Percentiles rank a stretch among this genome's conserved stretches.
Evolutionary conservation across 768 basidiomycete species (phyloP).

Genomic region (Mycena metata): DNA sequence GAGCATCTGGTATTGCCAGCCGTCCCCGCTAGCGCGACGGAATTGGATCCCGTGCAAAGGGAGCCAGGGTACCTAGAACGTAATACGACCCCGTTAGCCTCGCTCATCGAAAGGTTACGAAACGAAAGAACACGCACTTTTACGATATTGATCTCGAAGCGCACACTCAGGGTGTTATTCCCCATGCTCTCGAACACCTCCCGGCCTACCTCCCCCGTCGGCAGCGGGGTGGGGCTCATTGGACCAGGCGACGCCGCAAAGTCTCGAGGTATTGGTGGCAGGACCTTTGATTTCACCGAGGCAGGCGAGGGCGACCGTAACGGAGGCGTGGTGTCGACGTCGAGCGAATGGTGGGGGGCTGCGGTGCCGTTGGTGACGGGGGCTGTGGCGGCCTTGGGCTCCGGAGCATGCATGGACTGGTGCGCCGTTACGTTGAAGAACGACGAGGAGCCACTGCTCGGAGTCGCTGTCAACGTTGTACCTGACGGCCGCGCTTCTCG

Average conservation of each 20-base stretch:
- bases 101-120: constrained; percentile 45
- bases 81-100: constrained; percentile 8
- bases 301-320: constrained; percentile 46
- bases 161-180: constrained; percentile 85
- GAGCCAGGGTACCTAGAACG: constrained; percentile 85
- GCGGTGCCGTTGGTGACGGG: constrained; percentile 24
- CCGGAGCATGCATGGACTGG: constrained; percentile 55
- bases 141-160: constrained; percentile 97
- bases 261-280: constrained; percentile 85
- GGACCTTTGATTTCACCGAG: constrained; percentile 70
- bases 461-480: constrained; percentile 67
- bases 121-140: constrained; percentile 72
- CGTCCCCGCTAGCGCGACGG: constrained; percentile 89
- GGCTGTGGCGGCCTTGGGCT: constrained; percentile 30
- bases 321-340: constrained; percentile 46
- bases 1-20: constrained; percentile 98
- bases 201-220: constrained; percentile 75
- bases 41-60: constrained; percentile 98
- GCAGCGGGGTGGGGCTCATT: constrained; percentile 53
- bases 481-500: constrained; percentile 54
- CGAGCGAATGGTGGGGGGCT: constrained; percentile 39
- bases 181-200: constrained; percentile 81
- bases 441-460: constrained; percentile 84
- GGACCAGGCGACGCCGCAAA: constrained; percentile 52
- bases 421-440: constrained; percentile 84